Conservation (phyloP, 768 basidiomycete species). For the Exidia glandulosa region DNA sequence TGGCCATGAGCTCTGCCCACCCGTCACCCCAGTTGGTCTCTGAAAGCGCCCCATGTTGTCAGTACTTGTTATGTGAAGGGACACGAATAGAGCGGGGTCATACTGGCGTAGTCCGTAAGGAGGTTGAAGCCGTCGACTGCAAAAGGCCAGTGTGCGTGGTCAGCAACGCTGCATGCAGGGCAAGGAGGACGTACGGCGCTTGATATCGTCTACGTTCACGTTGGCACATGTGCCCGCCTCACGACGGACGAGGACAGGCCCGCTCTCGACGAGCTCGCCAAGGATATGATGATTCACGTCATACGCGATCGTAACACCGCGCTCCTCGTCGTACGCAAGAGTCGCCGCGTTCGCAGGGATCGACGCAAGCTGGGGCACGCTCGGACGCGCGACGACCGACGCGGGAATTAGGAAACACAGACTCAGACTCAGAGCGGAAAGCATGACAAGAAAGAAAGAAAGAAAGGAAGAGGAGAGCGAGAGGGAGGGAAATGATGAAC, state of each 20-base stretch:
- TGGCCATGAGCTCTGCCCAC: background rate
- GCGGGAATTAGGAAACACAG: too few species aligned
- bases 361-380: too few species aligned
- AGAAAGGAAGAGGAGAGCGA: too few species aligned
- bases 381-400: too few species aligned
- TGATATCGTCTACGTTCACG: background rate
- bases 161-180: background rate
- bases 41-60: too few species aligned
- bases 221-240: background rate
- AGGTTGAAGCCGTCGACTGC: conserved; percentile 1
- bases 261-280: background rate
- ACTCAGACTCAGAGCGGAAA: too few species aligned
- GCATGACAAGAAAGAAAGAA: too few species aligned
- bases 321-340: background rate
- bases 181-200: background rate
- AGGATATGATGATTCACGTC: background rate
- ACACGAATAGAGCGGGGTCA: too few species aligned
- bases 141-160: background rate
- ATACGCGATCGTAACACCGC: background rate
- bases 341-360: background rate
- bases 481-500: too few species aligned
- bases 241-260: background rate
- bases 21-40: background rate
- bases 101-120: background rate
- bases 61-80: too few species aligned